Base-by-base conservation (phyloP, 495 filamentous ascomycete genomes). In the Evernia prunastri region DNA sequence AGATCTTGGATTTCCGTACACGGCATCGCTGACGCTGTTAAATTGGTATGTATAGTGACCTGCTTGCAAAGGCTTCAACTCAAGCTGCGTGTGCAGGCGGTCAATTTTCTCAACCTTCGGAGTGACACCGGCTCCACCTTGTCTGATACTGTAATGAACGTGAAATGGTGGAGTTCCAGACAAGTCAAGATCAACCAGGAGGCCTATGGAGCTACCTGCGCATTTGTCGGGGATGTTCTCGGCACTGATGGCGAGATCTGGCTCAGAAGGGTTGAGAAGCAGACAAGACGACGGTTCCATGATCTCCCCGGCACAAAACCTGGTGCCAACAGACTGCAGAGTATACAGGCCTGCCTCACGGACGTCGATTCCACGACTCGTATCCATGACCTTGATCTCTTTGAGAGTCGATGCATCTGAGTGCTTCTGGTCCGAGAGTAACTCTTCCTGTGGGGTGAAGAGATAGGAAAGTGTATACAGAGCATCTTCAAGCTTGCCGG, bases 191-290 rank as follows among this genome's bases (percentile, higher is more conserved):
- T 92, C 89, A 29, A 98, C 90, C 15, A 86, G 81, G 43, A 97
- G 80, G 29, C 94, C 94, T 66, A 98, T 88, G 0, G 93, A 90
- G 69, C 90, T 96, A 57, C 91, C 89, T 45, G 92, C 93, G 74
- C 94, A 98, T 68, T 93, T 96, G 71, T 97, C 94, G 45, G 87
- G 87, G 39, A 97, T 89, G 68, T 90, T 87, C 68, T 96, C 88
- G 3, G 85, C 75, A 49, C 78, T 81, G 43, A 97, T 77, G 8
- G 82, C 76, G 60, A 98, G 67, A 42, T 86, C 84, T 33, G 94
- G 94, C 75, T 96, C 87, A 0, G 93, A 89, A 20, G 94, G 94
- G 66, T 96, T 97, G 45, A 90, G 82, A 57, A 98, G 76, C 60
- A 96, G 78, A 72, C 92, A 97, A 33, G 92, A 91, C 6, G 94